Conservation (phyloP, 208 protist species). For the Trypanosoma platydactyli region DNA sequence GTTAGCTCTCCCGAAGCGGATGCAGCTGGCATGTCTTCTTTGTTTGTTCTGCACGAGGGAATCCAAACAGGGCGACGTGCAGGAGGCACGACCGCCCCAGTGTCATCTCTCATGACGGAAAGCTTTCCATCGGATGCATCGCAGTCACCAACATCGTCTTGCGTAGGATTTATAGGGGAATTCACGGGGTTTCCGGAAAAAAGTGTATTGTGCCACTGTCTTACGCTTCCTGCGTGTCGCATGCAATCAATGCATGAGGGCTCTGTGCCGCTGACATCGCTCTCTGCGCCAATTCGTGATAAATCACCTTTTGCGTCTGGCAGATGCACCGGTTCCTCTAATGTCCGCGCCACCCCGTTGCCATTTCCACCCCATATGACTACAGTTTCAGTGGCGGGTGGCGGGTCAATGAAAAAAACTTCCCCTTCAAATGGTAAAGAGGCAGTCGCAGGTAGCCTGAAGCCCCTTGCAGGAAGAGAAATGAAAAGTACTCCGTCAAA, state of each 20-base stretch:
- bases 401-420: too few relatives aligned
- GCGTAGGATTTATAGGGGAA: too few relatives aligned
- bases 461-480: too few relatives aligned
- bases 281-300: background rate
- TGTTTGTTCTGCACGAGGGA: background rate
- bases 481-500: too few relatives aligned
- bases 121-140: background rate
- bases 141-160: too few relatives aligned
- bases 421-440: too few relatives aligned
- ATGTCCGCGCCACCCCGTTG: too few relatives aligned
- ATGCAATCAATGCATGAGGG: constrained; percentile 7
- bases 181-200: constrained; percentile 8
- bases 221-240: constrained; percentile 3
- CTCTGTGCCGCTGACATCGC: background rate
- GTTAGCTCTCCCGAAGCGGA: constrained; percentile 1
- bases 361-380: too few relatives aligned
- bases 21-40: background rate
- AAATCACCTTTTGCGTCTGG: background rate
- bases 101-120: background rate
- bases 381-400: too few relatives aligned
- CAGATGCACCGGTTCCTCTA: background rate
- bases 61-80: background rate
- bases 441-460: too few relatives aligned
- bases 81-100: background rate
- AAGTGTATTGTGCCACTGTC: constrained; percentile 12